These are phyloP conservation scores for Rhododendron mucronatum DNA, from an alignment of 148 eudicot species.

Conservation along the genomic window DNA sequence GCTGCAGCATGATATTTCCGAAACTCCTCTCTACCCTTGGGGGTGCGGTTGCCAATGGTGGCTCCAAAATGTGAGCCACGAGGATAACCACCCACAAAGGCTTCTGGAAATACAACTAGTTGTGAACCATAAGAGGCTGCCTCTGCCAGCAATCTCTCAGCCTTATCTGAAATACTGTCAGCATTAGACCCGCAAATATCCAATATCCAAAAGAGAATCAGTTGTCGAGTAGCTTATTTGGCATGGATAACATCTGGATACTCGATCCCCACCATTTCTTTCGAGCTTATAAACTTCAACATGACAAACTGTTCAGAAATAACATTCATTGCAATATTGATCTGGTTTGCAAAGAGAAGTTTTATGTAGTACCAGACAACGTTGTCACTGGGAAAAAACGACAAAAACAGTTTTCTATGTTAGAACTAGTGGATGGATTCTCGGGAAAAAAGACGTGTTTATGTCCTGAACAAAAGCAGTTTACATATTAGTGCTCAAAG, in stretches of 20 bases:
- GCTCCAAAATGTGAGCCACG: constrained; percentile 89
- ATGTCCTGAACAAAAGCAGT: too few relatives aligned
- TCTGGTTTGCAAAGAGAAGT: too few relatives aligned
- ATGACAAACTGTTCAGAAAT: neutral
- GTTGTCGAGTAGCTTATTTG: neutral
- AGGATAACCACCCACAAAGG: constrained; percentile 92
- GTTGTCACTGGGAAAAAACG: too few relatives aligned
- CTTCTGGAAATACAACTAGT: constrained; percentile 94
- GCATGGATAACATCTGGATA: neutral
- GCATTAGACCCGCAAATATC: neutral
- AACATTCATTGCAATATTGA: too few relatives aligned
- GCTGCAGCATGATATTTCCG: constrained; percentile 87
- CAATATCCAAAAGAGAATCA: neutral
- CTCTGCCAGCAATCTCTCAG: constrained; percentile 86
- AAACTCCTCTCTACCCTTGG: constrained; percentile 86
- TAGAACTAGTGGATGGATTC: too few relatives aligned
- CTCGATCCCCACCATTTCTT: neutral
- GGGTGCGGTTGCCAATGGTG: constrained; percentile 65
- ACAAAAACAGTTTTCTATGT: too few relatives aligned
- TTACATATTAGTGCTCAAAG: neutral
- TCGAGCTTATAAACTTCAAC: neutral
- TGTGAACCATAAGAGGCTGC: constrained; percentile 87
- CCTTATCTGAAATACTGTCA: constrained; percentile 55
- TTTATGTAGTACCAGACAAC: too few relatives aligned
- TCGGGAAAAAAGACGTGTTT: too few relatives aligned